Conservation (phyloP, 768 basidiomycete genomes). For the Mycena chlorophos region DNA sequence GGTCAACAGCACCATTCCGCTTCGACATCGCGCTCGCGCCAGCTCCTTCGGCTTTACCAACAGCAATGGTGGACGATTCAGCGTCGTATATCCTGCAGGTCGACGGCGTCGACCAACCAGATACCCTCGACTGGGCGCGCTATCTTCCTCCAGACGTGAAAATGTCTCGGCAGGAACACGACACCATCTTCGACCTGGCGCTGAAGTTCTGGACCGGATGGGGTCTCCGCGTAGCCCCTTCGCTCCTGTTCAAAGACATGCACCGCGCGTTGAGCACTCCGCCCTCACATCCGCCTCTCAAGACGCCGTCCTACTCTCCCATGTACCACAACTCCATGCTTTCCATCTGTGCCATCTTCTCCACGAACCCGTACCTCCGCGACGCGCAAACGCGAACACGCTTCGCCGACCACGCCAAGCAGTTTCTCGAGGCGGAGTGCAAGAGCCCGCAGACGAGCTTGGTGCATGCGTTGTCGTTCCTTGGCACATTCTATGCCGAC, state of each 20-base stretch:
- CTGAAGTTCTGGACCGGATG: slow-evolving; percentile 39
- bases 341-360: slow-evolving; percentile 20
- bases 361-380: slow-evolving; percentile 17
- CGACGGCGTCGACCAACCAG: background rate
- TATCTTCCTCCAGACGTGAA: slow-evolving; percentile 1
- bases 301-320: slow-evolving; percentile 47
- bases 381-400: slow-evolving; percentile 11
- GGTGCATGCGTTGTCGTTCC: slow-evolving; percentile 21
- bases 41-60: background rate
- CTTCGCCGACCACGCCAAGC: slow-evolving; percentile 19
- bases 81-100: slow-evolving; percentile 2
- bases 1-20: background rate
- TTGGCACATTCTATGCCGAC: slow-evolving; percentile 22
- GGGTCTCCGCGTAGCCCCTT: slow-evolving; percentile 40
- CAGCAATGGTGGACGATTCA: background rate
- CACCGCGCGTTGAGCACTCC: slow-evolving; percentile 33
- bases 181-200: slow-evolving; percentile 31
- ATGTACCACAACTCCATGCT: slow-evolving; percentile 53
- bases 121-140: slow-evolving; percentile 7
- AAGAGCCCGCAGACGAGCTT: slow-evolving; percentile 22
- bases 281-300: slow-evolving; percentile 22
- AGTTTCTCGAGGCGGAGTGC: slow-evolving; percentile 17
- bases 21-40: background rate
- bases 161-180: slow-evolving; percentile 2
- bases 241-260: slow-evolving; percentile 44